phyloP scores from a whole-genome alignment of 495 filamentous ascomycete genomes.

The Annulohypoxylon maeteangense region DNA sequence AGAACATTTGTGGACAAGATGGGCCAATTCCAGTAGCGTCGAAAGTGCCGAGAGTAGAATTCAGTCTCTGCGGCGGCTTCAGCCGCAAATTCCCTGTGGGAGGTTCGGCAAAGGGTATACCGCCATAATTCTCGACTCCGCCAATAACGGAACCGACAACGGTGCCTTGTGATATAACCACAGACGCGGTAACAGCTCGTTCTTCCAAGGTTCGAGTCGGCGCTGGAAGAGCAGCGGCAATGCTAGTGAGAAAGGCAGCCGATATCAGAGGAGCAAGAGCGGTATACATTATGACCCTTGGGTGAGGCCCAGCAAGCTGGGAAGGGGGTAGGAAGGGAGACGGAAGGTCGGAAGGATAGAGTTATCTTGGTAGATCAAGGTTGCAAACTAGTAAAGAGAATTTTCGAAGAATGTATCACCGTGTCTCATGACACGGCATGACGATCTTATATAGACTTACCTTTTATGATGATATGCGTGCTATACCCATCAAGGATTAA shows the following conservation, averaged over 20 bases:
- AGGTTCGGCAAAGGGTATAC: conserved; percentile 60
- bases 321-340: background rate
- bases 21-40: conserved; percentile 60
- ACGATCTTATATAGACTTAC: conserved; percentile 26
- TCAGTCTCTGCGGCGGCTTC: conserved; percentile 54
- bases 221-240: conserved; percentile 47
- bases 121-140: conserved; percentile 58
- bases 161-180: conserved; percentile 60
- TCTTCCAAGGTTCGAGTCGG: conserved; percentile 49
- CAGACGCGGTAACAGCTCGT: conserved; percentile 57
- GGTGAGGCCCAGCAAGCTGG: background rate
- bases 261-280: conserved; percentile 38
- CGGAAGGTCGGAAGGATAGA: background rate
- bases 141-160: conserved; percentile 57
- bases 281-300: conserved; percentile 38
- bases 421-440: background rate
- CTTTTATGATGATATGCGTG: background rate
- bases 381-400: background rate
- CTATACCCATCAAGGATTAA: background rate
- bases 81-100: conserved; percentile 58
- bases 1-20: conserved; percentile 67
- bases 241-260: conserved; percentile 40
- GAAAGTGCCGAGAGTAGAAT: conserved; percentile 58
- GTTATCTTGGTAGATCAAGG: conserved; percentile 1
- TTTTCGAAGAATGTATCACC: background rate